Evolutionary conservation across 2,329 filamentous ascomycete genomes (phyloP), one percentile per base, ranked within the genome.

Genomic region (Trichophyton benhamiae): DNA sequence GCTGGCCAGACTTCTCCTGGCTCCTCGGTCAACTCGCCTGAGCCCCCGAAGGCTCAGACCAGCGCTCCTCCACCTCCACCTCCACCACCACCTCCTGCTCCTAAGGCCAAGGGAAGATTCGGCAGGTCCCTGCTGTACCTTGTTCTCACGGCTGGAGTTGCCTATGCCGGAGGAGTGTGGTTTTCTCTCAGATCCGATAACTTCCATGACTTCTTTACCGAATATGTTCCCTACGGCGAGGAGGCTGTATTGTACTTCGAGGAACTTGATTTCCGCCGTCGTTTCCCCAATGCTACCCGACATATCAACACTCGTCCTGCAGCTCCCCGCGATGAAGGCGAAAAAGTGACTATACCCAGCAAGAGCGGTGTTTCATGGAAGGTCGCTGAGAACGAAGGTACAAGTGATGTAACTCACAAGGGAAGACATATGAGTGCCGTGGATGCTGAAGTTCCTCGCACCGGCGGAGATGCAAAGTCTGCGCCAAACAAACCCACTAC

Each of bases 181-280:
- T 94, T 95, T 75, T 92, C 94, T 61, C 85, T 95, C 66, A 82
- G 94, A 75, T 95, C 87, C 71, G 94, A 99, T 79, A 96, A 90
- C 77, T 99, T 97, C 82, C 92, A 99, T 77, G 94, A 99, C 76
- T 94, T 96, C 80, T 99, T 99, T 78, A 97, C 91, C 69, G 91
- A 96, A 77, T 99, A 92, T 74, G 78, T 99, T 17, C 94, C 94
- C 22, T 96, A 88, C 67, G 94, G 91, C 69, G 94, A 99, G 77
- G 89, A 96, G 72, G 88, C 88, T 17, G 92, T 99, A 53, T 84
- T 95, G 27, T 97, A 95, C 77, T 86, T 99, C 59, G 94, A 99
- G 76, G 94, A 99, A 77, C 84, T 87, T 67, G 91, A 96, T 70
- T 96, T 96, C 79, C 85, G 87, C 72, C 91, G 87, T 76, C 86